Evolutionary conservation across 441 rosid genomes (phyloP).

Genomic region (Pelargonium fulgidum): DNA sequence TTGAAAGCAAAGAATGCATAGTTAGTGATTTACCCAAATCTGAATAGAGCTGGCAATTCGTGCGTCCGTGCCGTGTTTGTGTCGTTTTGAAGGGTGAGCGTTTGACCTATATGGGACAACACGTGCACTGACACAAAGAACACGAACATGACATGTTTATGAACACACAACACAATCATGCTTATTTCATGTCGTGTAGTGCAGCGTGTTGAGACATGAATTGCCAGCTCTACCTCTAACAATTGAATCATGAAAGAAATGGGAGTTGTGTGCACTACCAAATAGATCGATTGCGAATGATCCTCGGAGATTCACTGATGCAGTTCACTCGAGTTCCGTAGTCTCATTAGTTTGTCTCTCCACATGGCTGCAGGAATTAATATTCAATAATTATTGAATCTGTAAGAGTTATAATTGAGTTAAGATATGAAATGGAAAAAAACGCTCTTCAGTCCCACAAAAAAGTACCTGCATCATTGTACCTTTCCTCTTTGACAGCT

Average conservation of each 20-base stretch:
- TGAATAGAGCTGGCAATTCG: background rate
- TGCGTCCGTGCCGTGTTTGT: too few species aligned
- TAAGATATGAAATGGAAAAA: background rate
- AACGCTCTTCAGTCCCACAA: background rate
- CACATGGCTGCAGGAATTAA: conserved; percentile 46
- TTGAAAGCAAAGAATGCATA: background rate
- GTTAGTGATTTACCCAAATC: background rate
- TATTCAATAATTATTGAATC: conserved; percentile 13
- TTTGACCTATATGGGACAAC: too few species aligned
- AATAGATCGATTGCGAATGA: conserved; percentile 7
- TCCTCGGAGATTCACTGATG: conserved; percentile 23
- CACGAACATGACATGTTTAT: too few species aligned
- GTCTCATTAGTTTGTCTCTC: conserved; percentile 59
- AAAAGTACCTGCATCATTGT: conserved; percentile 75
- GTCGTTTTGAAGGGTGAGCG: too few species aligned
- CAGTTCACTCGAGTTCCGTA: conserved; percentile 41
- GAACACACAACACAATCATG: too few species aligned
- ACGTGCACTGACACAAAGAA: too few species aligned
- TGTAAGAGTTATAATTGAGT: conserved; percentile 8
- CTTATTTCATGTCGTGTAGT: too few species aligned
- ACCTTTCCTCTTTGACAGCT: conserved; percentile 79
- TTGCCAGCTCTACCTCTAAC: too few species aligned
- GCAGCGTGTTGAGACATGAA: too few species aligned
- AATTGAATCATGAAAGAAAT: conserved; percentile 2
- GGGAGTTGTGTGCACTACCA: background rate